Base-by-base conservation (phyloP, 176 grass and related monocot species). In the Carex littledalei region DNA sequence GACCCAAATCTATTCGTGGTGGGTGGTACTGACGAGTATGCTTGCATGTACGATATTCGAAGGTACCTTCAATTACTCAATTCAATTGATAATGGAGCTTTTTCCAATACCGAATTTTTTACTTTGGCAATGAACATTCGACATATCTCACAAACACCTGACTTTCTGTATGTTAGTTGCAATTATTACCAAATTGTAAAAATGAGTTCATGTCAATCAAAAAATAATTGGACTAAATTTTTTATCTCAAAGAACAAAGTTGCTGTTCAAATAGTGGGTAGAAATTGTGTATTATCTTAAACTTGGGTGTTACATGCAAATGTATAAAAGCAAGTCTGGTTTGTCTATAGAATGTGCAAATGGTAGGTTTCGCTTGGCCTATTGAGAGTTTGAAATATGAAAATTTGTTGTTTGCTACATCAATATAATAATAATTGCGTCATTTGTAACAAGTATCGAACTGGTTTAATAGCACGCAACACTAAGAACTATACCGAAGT, bases 21-120 rank as follows among this genome's bases (percentile, higher is more conserved):
- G 70, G 92, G 85, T 74, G 95, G 95, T 83, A 92, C 21, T 43
- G 90, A 93, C 81, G 39, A 89, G 67, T 93, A 91, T 91, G 91
- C 95, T 73, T 89, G 88, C 85, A 75, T 98, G 32, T 98, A 98
- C 70, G 95, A 98, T 78, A 94, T 94, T 57, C 91, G 91, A 79
- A 98, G 89, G 83, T 89, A 66, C 8, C 6, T 45, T 64, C 17
- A 39, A 41, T 63, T 39, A 81, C 78, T 81, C 34, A 81, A 63
- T 61, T 43, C 34, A 81, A 45, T 61, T 43, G 55, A 59, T 16
- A 39, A 77, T 77, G 47, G 3, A 55, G 47, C n/a, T n/a, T 29
- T 77, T 20, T 24, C 10, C 43, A 53, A 76, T 71, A 71, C 17
- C 18, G 8, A 1, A 43, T 74, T 6, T 74, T 14, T 77, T 53